These are phyloP conservation scores for Neofusicoccum parvum DNA, from an alignment of 2,329 filamentous ascomycete genomes.

Conservation along the genomic window DNA sequence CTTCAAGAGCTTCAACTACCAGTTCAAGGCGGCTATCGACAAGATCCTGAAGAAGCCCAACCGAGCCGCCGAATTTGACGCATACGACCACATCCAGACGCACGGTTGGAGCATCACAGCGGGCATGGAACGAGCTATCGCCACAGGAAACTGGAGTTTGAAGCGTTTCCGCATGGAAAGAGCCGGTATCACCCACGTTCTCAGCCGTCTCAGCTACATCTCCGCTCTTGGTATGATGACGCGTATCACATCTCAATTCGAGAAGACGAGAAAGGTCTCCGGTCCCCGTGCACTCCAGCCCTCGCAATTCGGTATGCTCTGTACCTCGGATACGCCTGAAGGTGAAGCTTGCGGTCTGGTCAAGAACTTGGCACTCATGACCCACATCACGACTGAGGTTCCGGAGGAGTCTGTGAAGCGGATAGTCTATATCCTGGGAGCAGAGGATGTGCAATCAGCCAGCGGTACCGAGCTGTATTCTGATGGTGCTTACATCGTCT, in stretches of 20 bases:
- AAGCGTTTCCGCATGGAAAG: constrained; percentile 99
- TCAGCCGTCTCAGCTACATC: constrained; percentile 95
- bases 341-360: constrained; percentile 97
- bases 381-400: constrained; percentile 96
- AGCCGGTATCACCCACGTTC: constrained; percentile 92
- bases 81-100: constrained; percentile 78
- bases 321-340: constrained; percentile 95
- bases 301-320: constrained; percentile 98
- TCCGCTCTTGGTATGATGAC: constrained; percentile 99
- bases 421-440: constrained; percentile 83
- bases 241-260: constrained; percentile 95
- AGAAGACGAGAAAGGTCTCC: constrained; percentile 96
- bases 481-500: constrained; percentile 83
- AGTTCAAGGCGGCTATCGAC: constrained; percentile 91
- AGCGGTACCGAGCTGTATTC: constrained; percentile 85
- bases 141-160: constrained; percentile 96
- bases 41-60: constrained; percentile 95
- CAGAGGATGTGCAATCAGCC: constrained; percentile 77
- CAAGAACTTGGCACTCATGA: constrained; percentile 98
- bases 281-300: constrained; percentile 94
- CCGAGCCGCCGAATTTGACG: constrained; percentile 84
- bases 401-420: constrained; percentile 88
- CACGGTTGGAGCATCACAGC: constrained; percentile 86
- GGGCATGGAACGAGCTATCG: constrained; percentile 93
- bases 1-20: constrained; percentile 91